These are phyloP conservation scores for Xylariaceae sp. DNA, from an alignment of 2,329 filamentous ascomycete species.

Conservation along the genomic window DNA sequence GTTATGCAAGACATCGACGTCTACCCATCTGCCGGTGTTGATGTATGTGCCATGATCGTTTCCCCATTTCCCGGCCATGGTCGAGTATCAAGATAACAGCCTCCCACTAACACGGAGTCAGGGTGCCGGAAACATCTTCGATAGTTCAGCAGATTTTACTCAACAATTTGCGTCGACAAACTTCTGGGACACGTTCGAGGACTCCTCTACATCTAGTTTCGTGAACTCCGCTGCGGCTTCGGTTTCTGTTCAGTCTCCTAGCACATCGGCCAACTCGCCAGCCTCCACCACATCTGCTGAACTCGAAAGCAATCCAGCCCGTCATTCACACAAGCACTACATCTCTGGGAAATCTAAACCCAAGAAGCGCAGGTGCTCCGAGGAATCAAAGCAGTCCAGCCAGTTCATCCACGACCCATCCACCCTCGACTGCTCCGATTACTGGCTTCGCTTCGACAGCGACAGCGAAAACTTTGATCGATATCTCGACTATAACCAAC, in stretches of 20 bases:
- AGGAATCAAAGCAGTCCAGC: constrained; percentile 22
- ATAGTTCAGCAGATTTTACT: constrained; percentile 30
- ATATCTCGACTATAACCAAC: constrained; percentile 18
- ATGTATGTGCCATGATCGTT: constrained; percentile 24
- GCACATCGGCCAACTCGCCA: constrained; percentile 25
- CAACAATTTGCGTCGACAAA: constrained; percentile 30
- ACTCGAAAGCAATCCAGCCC: constrained; percentile 20
- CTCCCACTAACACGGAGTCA: constrained; percentile 18
- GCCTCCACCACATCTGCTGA: constrained; percentile 24
- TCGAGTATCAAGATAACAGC: constrained; percentile 4
- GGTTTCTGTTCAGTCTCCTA: constrained; percentile 25
- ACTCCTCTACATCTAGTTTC: constrained; percentile 27
- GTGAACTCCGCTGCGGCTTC: constrained; percentile 27
- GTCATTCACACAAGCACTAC: constrained; percentile 27
- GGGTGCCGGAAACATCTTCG: constrained; percentile 30
- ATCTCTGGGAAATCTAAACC: constrained; percentile 23
- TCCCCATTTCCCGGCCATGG: constrained; percentile 2
- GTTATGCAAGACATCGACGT: constrained; percentile 35
- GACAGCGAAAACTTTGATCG: constrained; percentile 31
- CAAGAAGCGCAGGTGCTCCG: constrained; percentile 30
- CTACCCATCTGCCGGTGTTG: constrained; percentile 30
- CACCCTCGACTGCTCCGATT: constrained; percentile 33
- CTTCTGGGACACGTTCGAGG: constrained; percentile 33
- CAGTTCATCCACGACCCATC: constrained; percentile 27
- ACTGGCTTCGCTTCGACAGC: constrained; percentile 35